phyloP scores from a whole-genome alignment of 1,284 basidiomycete genomes.

The Cryptococcus sp. region DNA sequence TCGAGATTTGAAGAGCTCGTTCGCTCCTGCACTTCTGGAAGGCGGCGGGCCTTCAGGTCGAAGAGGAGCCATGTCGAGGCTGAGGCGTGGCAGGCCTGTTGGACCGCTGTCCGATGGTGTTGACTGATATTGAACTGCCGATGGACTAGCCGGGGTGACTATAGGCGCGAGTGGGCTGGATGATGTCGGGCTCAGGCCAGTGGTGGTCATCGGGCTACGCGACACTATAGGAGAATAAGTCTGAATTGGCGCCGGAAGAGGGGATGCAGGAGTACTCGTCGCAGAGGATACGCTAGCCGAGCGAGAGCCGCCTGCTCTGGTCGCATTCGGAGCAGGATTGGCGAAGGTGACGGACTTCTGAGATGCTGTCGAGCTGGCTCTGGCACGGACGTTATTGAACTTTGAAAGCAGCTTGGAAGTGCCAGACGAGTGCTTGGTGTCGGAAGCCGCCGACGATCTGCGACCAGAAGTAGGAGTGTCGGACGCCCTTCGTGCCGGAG shows the following conservation, averaged over 20 bases:
- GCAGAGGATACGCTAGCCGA: neutral
- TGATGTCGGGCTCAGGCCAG: constrained; percentile 18
- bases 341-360: constrained; percentile 11
- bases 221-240: neutral
- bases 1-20: no score
- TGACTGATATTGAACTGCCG: constrained; percentile 8
- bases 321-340: neutral
- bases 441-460: constrained; percentile 9
- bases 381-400: constrained; percentile 26
- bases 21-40: no score
- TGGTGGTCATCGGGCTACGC: constrained; percentile 1
- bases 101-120: neutral
- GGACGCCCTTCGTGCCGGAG: neutral
- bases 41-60: constrained; percentile 9
- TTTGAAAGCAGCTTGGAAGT: constrained; percentile 41
- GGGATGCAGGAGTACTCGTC: neutral
- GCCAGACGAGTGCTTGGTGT: constrained; percentile 16
- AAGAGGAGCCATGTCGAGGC: constrained; percentile 37
- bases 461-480: constrained; percentile 14
- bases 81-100: constrained; percentile 30
- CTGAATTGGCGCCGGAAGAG: neutral
- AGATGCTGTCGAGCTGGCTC: constrained; percentile 19
- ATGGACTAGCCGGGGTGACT: constrained; percentile 25
- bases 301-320: neutral
- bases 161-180: constrained; percentile 26